phyloP scores from a whole-genome alignment of 1,284 basidiomycete species.

The Pascua guehoae region DNA sequence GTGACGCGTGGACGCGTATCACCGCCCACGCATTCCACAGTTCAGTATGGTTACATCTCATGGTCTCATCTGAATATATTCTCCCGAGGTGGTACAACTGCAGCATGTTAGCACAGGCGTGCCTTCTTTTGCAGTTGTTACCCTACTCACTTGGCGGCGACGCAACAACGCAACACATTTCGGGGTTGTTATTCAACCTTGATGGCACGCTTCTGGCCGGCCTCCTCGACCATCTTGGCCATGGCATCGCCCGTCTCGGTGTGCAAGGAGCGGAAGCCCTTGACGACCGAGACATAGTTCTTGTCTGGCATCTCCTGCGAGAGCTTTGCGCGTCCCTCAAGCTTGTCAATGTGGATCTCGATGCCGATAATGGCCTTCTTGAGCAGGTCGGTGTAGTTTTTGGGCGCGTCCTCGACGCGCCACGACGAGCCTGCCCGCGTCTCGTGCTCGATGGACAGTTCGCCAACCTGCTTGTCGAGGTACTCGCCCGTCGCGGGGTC shows the following conservation, averaged over 20 bases:
- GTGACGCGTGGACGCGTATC: too few relatives aligned
- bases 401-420: slow-evolving; percentile 48
- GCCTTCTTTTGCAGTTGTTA: too few relatives aligned
- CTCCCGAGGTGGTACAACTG: not conserved
- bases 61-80: too few relatives aligned
- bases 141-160: too few relatives aligned
- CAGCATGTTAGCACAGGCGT: not conserved
- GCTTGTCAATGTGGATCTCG: slow-evolving; percentile 44
- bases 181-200: not conserved
- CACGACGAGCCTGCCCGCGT: slow-evolving; percentile 26
- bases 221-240: slow-evolving; percentile 35
- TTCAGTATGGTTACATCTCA: too few relatives aligned
- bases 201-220: slow-evolving; percentile 16
- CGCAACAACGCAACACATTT: too few relatives aligned
- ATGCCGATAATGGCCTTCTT: slow-evolving; percentile 50
- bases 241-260: slow-evolving; percentile 33
- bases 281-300: slow-evolving; percentile 47
- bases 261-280: slow-evolving; percentile 39
- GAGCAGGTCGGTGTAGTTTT: slow-evolving; percentile 43
- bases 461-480: slow-evolving; percentile 37
- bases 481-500: slow-evolving; percentile 21
- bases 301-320: slow-evolving; percentile 44
- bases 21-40: too few relatives aligned
- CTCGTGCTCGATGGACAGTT: slow-evolving; percentile 34
- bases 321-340: slow-evolving; percentile 51